These are phyloP conservation scores for Saccharomycopsis selenospora DNA, from an alignment of 805 yeast species.

Conservation along the genomic window DNA sequence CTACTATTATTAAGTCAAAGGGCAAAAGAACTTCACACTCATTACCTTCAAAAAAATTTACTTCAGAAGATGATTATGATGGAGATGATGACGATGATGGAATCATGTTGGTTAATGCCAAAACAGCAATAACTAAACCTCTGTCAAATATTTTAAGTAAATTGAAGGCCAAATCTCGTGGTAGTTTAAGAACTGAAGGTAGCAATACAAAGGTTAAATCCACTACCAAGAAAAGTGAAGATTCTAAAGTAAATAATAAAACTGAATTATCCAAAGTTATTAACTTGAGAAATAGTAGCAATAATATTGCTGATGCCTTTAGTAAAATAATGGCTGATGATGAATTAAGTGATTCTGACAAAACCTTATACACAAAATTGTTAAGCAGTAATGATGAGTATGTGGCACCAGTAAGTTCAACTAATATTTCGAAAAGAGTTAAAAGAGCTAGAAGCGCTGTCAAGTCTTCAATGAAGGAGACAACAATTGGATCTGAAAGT, in stretches of 20 bases:
- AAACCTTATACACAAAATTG: neutral
- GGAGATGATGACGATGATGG: neutral
- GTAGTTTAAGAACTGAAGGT: neutral
- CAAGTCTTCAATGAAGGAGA: too few relatives aligned
- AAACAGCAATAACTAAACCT: neutral
- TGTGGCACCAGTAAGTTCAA: too few relatives aligned
- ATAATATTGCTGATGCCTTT: constrained; percentile 1
- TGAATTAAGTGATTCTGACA: neutral
- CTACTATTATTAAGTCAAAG: too few relatives aligned
- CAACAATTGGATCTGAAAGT: too few relatives aligned
- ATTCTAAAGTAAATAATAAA: neutral
- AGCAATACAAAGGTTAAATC: neutral
- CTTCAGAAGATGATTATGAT: neutral
- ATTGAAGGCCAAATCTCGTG: neutral
- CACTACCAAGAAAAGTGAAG: neutral
- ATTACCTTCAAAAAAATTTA: too few relatives aligned
- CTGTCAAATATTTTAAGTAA: neutral
- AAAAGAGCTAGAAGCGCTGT: too few relatives aligned
- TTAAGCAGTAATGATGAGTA: neutral
- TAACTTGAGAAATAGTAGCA: neutral
- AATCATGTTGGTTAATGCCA: neutral
- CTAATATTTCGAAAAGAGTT: too few relatives aligned
- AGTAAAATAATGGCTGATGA: neutral
- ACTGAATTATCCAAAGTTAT: neutral
- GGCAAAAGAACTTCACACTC: too few relatives aligned